Evolutionary conservation across 1,284 basidiomycete species (phyloP), one percentile per base, ranked within the genome.

Genomic region (Malassezia nana): DNA sequence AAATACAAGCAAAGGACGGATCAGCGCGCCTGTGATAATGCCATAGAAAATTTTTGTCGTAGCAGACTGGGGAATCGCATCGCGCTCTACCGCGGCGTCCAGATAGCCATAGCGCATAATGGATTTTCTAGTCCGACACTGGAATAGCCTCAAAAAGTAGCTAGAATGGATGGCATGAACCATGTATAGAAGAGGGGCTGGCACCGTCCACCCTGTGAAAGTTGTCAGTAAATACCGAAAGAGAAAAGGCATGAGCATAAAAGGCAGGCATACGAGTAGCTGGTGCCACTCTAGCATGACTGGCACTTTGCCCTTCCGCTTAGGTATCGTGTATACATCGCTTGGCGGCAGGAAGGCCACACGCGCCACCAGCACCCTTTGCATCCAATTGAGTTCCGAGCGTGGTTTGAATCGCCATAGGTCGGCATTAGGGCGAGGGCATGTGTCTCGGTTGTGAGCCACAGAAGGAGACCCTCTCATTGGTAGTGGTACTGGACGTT

Each of bases 31-130:
- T 15, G 15, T 35, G n/a, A 48, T 6, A 16, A 54, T 42, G n/a
- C 48, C 52, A 10, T 42, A 48, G 13, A 48, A 50, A 40, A 69
- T 28, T 0, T 58, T 59, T 3, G 55, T 42, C 0, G 57, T 48
- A 0, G 64, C 52, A 4, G 47, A 42, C 43, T 68, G 66, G 1
- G 69, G 67, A 0, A 69, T 50, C 6, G 59, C 49, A 50, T 71
- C 67, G 6, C 69, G 45, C 6, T 40, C 29, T 0, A 41, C 46
- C 0, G 38, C 24, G 12, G 61, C 61, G 40, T 71, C 69, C 30
- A 71, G 59, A 39, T 54, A 67, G 5, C 69, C 69, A 20, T 65
- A 59, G 12, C 46, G 50, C n/a, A 46, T 16, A 15, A 50, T 48
- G 8, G 61, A 31, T n/a, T 43, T 31, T 10, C 58, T 47, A 4